phyloP scores from a whole-genome alignment of 108 stramenopile genomes.

The Schizochytrium sp. region DNA sequence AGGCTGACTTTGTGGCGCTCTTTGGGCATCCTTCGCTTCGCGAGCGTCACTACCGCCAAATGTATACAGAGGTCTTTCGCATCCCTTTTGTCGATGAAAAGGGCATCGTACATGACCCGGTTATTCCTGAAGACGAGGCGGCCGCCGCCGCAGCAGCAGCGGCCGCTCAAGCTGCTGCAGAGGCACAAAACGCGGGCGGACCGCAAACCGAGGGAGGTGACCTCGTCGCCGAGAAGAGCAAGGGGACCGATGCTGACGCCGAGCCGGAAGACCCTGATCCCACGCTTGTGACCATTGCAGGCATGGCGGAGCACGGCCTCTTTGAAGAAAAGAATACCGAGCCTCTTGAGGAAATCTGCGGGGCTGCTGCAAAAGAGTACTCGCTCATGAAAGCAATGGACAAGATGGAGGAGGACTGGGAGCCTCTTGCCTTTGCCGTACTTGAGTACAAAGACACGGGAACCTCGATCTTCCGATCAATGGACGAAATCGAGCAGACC shows the following conservation, averaged over 20 bases:
- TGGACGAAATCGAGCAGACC: neutral
- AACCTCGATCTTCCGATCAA: slow-evolving; percentile 16
- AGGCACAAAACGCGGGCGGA: neutral
- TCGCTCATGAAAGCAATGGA: slow-evolving; percentile 20
- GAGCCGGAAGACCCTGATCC: neutral
- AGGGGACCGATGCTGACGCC: neutral
- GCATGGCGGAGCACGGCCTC: neutral
- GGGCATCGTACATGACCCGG: neutral
- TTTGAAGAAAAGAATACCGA: neutral
- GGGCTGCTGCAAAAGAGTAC: slow-evolving; percentile 30
- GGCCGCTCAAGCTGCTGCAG: neutral
- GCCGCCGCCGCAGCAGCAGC: neutral
- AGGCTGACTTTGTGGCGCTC: neutral
- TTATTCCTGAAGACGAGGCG: neutral
- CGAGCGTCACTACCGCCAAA: neutral
- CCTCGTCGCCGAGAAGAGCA: too few relatives aligned
- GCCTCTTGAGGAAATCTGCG: slow-evolving; percentile 14
- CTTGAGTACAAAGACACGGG: slow-evolving; percentile 25
- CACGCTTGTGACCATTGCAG: neutral
- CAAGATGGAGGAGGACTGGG: slow-evolving; percentile 29
- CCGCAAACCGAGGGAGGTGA: neutral
- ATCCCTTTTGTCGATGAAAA: neutral
- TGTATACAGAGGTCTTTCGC: neutral
- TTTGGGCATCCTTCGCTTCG: neutral
- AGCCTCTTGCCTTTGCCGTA: neutral